Evolutionary conservation across 345 rosid genomes (phyloP).

Genomic region (Gossypium thurberi): DNA sequence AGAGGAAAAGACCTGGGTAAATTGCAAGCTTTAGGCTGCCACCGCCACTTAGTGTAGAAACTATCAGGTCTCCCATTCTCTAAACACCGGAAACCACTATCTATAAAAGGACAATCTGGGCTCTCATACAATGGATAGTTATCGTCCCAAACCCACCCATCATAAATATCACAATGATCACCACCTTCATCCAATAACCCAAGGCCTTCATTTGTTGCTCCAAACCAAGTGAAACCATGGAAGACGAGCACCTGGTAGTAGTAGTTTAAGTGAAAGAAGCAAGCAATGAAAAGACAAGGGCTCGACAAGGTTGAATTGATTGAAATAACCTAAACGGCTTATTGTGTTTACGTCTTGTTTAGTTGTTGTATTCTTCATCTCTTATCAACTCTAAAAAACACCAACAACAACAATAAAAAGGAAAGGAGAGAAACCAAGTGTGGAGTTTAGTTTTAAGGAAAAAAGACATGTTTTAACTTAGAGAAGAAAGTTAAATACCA

Average conservation of each 20-base stretch:
- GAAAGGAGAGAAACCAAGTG: neutral
- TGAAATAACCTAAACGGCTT: constrained; percentile 34
- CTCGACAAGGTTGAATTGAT: constrained; percentile 43
- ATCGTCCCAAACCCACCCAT: constrained; percentile 96
- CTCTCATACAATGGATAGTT: constrained; percentile 72
- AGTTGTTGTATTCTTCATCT: constrained; percentile 7
- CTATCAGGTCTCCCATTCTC: constrained; percentile 83
- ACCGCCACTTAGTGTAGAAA: constrained; percentile 87
- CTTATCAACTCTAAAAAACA: neutral
- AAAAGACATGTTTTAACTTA: no score
- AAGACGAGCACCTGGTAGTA: constrained; percentile 21
- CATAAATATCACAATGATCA: constrained; percentile 56
- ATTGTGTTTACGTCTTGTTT: constrained; percentile 13
- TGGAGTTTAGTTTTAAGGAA: neutral
- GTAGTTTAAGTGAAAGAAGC: constrained; percentile 42
- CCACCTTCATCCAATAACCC: constrained; percentile 57
- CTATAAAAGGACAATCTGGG: constrained; percentile 68
- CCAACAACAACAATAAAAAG: neutral
- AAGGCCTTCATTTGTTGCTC: constrained; percentile 20
- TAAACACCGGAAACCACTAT: constrained; percentile 68
- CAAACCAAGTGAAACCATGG: constrained; percentile 29
- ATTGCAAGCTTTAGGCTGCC: constrained; percentile 78
- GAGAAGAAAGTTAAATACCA: neutral
- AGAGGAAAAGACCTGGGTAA: constrained; percentile 59
- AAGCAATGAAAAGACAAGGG: constrained; percentile 33